phyloP scores from a whole-genome alignment of 1,284 basidiomycete species.

The Cryptococcus sp. region DNA sequence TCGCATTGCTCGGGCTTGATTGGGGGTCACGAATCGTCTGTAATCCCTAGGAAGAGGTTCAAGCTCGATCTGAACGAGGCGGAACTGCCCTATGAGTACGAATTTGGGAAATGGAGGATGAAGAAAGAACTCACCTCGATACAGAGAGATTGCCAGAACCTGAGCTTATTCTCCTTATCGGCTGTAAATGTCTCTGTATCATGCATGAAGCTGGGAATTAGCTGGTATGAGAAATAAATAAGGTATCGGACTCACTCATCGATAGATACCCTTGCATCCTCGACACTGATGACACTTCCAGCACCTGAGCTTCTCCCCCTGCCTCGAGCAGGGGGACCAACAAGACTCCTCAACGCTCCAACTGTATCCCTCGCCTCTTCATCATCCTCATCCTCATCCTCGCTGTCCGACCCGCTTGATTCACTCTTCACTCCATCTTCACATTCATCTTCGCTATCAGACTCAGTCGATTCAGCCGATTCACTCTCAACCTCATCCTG shows the following conservation, averaged over 20 bases:
- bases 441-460: no score
- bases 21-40: not conserved
- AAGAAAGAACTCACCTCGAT: conserved; percentile 30
- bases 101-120: not conserved
- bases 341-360: no score
- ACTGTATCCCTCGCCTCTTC: no score
- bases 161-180: conserved; percentile 34
- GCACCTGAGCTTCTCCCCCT: not conserved
- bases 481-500: no score
- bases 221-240: not conserved
- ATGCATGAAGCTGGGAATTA: conserved; percentile 20
- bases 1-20: no score
- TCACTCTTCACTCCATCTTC: no score
- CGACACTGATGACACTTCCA: not conserved
- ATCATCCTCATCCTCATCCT: no score
- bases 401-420: no score
- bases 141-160: conserved; percentile 43
- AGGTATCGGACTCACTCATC: not conserved
- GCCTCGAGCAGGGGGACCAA: not conserved
- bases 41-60: not conserved
- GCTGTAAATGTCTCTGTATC: conserved; percentile 21
- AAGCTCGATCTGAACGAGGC: conserved; percentile 2
- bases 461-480: no score
- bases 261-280: not conserved
- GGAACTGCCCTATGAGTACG: conserved; percentile 3